Evolutionary conservation across 768 basidiomycete genomes (phyloP).

Genomic region (Tylopilus sp.): DNA sequence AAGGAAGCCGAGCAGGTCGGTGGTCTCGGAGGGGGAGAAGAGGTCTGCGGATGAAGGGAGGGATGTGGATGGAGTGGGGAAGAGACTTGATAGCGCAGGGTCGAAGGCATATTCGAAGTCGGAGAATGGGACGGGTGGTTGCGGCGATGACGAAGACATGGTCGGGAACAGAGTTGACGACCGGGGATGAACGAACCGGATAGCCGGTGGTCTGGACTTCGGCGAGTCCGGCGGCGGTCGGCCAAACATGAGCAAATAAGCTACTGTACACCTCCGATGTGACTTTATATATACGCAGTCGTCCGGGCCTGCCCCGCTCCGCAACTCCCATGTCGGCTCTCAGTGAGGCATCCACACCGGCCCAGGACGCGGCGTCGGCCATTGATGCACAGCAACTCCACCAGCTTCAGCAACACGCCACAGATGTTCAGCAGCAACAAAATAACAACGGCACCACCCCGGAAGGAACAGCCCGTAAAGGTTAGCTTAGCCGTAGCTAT

Average conservation of each 20-base stretch:
- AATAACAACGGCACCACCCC: conserved; percentile 27
- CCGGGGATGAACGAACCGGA: conserved; percentile 17
- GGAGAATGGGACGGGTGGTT: conserved; percentile 55
- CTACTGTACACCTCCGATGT: conserved; percentile 24
- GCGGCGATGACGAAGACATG: conserved; percentile 33
- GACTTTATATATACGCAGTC: conserved; percentile 24
- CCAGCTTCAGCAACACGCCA: conserved; percentile 34
- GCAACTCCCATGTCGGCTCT: conserved; percentile 71
- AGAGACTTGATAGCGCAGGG: conserved; percentile 52
- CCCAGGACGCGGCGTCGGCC: conserved; percentile 55
- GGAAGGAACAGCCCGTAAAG: conserved; percentile 49
- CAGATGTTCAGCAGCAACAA: conserved; percentile 35
- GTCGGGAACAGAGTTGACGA: conserved; percentile 8
- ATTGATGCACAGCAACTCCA: conserved; percentile 59
- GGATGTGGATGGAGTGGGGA: conserved; percentile 55
- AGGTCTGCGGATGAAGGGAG: conserved; percentile 72
- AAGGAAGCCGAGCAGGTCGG: conserved; percentile 76
- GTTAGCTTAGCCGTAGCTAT: conserved; percentile 39
- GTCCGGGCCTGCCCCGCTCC: conserved; percentile 36
- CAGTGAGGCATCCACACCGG: conserved; percentile 66
- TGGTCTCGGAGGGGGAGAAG: conserved; percentile 75
- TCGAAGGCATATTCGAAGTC: conserved; percentile 77
- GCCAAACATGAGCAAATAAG: conserved; percentile 28
- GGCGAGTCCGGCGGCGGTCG: conserved; percentile 5
- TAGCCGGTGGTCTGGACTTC: conserved; percentile 17